Evolutionary conservation across 495 filamentous ascomycete species (phyloP).

Genomic region (Clavariopsis aquatica): DNA sequence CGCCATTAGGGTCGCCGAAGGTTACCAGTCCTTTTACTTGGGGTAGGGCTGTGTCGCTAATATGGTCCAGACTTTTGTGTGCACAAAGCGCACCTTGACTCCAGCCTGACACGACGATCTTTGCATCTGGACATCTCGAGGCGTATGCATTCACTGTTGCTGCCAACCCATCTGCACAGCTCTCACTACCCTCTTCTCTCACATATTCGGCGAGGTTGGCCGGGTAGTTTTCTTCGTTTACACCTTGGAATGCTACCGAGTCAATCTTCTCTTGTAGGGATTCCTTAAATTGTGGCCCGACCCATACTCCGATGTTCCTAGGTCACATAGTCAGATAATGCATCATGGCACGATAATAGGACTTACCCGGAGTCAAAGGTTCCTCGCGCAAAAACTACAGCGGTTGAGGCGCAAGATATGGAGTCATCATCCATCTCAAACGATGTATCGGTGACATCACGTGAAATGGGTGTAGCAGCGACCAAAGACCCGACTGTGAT

Average conservation of each 20-base stretch:
- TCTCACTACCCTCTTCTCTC: slow-evolving; percentile 9
- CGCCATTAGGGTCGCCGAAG: too few species aligned
- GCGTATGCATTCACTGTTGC: too few species aligned
- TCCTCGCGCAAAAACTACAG: slow-evolving; percentile 3
- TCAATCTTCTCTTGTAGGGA: neutral
- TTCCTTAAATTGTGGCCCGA: slow-evolving; percentile 6
- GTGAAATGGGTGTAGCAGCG: neutral
- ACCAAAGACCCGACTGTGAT: neutral
- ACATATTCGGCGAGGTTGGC: slow-evolving; percentile 4
- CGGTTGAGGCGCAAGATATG: neutral
- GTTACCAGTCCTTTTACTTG: too few species aligned
- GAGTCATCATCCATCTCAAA: slow-evolving; percentile 5
- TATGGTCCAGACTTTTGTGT: too few species aligned
- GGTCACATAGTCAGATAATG: too few species aligned
- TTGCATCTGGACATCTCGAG: too few species aligned
- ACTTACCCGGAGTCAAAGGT: slow-evolving; percentile 6
- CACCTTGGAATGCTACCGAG: neutral
- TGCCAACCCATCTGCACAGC: neutral
- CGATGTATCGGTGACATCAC: slow-evolving; percentile 3
- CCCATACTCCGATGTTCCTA: slow-evolving; percentile 14
- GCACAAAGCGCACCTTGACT: too few species aligned
- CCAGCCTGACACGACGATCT: too few species aligned
- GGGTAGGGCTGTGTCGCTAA: too few species aligned
- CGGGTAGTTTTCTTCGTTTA: slow-evolving; percentile 1
- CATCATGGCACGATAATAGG: too few species aligned